Evolutionary conservation across 768 basidiomycete genomes (phyloP), one percentile per base, ranked within the genome.

Genomic region (Mycena venus): DNA sequence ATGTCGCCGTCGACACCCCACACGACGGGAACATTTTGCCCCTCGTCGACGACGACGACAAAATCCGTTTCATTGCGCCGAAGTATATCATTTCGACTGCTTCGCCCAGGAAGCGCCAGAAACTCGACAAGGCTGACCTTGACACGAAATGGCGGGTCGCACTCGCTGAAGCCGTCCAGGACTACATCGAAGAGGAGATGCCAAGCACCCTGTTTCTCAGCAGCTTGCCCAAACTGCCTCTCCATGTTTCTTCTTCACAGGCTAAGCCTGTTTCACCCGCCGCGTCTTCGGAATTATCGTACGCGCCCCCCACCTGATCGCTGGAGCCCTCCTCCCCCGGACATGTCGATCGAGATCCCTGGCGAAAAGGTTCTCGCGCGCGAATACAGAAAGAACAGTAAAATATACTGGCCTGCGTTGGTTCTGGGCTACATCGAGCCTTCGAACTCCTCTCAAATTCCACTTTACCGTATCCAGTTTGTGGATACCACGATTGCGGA

Each of bases 351-450:
- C 27, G 81, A 87, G 19, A 89, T 94, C 42, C 93, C 93, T 3
- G 94, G 93, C 3, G 94, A 95, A 79, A 81, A 91, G 0, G 83
- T 95, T 3, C 84, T 95, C 15, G 91, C 92, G 8, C 80, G 84
- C 27, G 88, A 87, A 3, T 82, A 76, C 51, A n/a, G n/a, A n/a
- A 82, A 82, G 66, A 79, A 76, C 25, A 78, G 76, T n/a, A 79
- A 80, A 8, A 74, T 77, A 6, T 92, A 91, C 77, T 96, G 94
- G 94, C 93, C 94, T 3, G 94, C 92, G 1, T 84, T 84, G 78
- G 82, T 95, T 47, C 77, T 91, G 12, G 83, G 77, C 0, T 94
- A 91, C 76, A 68, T 89, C 27, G 85, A 86, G 15, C 87, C 91
- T 6, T 80, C 82, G 3, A 80, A 55, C 23, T 78, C 81, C n/a